Conservation (phyloP, 2,329 filamentous ascomycete genomes). For the Triangularia verruculosa region DNA sequence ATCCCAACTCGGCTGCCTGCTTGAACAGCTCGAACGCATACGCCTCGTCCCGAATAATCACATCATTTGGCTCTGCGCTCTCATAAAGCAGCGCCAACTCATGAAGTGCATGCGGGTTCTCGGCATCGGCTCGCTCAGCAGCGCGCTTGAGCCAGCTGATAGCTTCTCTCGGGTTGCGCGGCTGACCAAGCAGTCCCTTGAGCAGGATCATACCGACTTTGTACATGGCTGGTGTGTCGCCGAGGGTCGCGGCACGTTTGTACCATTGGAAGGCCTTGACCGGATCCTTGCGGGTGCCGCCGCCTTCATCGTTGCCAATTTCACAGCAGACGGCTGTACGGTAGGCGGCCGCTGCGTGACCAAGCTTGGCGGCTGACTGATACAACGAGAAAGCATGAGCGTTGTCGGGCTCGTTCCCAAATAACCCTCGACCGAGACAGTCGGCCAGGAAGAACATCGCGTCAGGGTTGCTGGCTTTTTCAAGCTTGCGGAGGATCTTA, state of each 20-base stretch:
- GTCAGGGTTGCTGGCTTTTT: slow-evolving; percentile 68
- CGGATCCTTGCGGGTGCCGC: slow-evolving; percentile 86
- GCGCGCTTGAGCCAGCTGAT: slow-evolving; percentile 91
- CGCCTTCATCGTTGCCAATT: slow-evolving; percentile 89
- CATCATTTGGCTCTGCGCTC: slow-evolving; percentile 63
- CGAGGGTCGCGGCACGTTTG: slow-evolving; percentile 83
- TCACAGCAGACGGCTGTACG: slow-evolving; percentile 96
- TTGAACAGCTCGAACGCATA: slow-evolving; percentile 81
- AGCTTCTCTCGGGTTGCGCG: slow-evolving; percentile 77
- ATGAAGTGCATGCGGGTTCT: slow-evolving; percentile 93
- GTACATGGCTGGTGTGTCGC: slow-evolving; percentile 94
- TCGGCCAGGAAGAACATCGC: slow-evolving; percentile 95
- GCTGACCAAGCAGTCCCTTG: slow-evolving; percentile 89
- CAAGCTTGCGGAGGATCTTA: slow-evolving; percentile 88
- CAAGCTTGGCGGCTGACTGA: slow-evolving; percentile 86
- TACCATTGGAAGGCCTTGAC: slow-evolving; percentile 98
- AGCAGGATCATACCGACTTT: slow-evolving; percentile 96
- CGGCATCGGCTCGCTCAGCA: slow-evolving; percentile 78
- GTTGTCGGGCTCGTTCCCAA: slow-evolving; percentile 76
- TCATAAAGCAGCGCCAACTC: slow-evolving; percentile 72
- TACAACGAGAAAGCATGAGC: slow-evolving; percentile 94
- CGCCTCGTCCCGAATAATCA: slow-evolving; percentile 73
- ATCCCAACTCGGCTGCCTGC: slow-evolving; percentile 82
- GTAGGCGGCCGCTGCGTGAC: slow-evolving; percentile 84
- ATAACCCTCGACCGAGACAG: slow-evolving; percentile 75